Evolutionary conservation across 305 asterid genomes (phyloP).

Genomic region (Solanum hybrid): DNA sequence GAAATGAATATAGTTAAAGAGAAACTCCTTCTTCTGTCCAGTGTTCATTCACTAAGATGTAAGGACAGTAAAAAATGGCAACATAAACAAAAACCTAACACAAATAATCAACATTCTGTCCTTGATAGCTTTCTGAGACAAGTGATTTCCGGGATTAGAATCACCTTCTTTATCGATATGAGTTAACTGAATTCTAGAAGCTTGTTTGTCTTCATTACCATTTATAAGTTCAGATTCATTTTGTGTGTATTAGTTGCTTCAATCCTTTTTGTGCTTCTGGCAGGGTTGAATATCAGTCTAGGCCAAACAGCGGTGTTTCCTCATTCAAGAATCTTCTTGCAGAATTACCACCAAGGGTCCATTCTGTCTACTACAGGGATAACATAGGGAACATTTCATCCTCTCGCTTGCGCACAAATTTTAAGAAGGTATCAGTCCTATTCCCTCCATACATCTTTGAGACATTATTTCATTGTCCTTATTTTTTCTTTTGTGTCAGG

Average conservation of each 20-base stretch:
- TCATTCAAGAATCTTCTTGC: constrained; percentile 92
- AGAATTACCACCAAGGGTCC: constrained; percentile 86
- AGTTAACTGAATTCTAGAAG: neutral
- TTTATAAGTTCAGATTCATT: neutral
- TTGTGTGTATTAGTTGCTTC: constrained; percentile 7
- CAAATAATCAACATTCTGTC: neutral
- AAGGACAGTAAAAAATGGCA: neutral
- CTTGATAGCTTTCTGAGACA: neutral
- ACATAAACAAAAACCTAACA: neutral
- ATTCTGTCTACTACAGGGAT: constrained; percentile 97
- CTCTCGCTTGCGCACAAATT: constrained; percentile 62
- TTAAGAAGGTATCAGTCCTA: constrained; percentile 57
- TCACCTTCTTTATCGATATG: neutral
- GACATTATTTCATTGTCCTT: neutral
- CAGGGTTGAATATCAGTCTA: constrained; percentile 89
- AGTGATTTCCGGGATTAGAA: neutral
- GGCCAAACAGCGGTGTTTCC: constrained; percentile 54
- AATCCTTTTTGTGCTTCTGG: constrained; percentile 14
- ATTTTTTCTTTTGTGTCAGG: neutral
- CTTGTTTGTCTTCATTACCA: neutral
- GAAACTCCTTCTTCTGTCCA: neutral
- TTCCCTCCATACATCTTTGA: neutral
- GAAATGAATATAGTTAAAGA: neutral
- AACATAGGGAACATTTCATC: constrained; percentile 84
- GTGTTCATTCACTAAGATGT: neutral